These are phyloP conservation scores for Collybia mongolica DNA, from an alignment of 768 basidiomycete species.

Conservation along the genomic window DNA sequence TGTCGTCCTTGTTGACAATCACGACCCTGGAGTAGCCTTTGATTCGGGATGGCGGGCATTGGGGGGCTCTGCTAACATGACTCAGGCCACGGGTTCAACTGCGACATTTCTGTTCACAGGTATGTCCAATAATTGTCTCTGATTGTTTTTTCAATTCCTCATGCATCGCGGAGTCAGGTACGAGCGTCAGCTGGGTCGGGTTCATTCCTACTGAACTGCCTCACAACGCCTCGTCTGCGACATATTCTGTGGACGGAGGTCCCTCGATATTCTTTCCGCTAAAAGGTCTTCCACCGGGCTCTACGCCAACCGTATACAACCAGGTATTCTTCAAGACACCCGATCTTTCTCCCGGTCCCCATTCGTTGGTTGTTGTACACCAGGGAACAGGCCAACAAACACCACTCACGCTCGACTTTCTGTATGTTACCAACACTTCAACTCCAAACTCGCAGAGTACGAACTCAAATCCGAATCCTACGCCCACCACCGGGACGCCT, in stretches of 20 bases:
- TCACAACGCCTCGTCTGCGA: constrained; percentile 11
- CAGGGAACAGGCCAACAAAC: constrained; percentile 13
- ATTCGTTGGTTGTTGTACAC: constrained; percentile 11
- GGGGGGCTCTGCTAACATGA: constrained; percentile 12
- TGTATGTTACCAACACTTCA: constrained; percentile 18
- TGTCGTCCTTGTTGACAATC: constrained; percentile 15
- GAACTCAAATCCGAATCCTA: not conserved
- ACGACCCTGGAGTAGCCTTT: constrained; percentile 18
- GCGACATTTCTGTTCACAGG: constrained; percentile 20
- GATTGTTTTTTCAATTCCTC: not conserved
- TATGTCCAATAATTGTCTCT: constrained; percentile 4
- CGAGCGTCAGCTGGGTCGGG: constrained; percentile 21
- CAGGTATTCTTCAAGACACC: constrained; percentile 12
- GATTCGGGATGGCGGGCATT: constrained; percentile 16
- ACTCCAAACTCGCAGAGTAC: not conserved
- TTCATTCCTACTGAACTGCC: constrained; percentile 16
- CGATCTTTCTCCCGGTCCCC: constrained; percentile 8
- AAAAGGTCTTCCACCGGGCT: constrained; percentile 7
- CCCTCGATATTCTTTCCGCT: constrained; percentile 18
- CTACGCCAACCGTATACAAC: constrained; percentile 7
- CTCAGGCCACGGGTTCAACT: constrained; percentile 13
- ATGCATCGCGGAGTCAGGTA: constrained; percentile 14
- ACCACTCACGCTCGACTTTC: constrained; percentile 22
- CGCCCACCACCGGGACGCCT: constrained; percentile 1
- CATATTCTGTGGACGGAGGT: constrained; percentile 23